Evolutionary conservation across 202 grass and related monocot species (phyloP), one percentile per base, ranked within the genome.

Genomic region (Musa balbisiana): DNA sequence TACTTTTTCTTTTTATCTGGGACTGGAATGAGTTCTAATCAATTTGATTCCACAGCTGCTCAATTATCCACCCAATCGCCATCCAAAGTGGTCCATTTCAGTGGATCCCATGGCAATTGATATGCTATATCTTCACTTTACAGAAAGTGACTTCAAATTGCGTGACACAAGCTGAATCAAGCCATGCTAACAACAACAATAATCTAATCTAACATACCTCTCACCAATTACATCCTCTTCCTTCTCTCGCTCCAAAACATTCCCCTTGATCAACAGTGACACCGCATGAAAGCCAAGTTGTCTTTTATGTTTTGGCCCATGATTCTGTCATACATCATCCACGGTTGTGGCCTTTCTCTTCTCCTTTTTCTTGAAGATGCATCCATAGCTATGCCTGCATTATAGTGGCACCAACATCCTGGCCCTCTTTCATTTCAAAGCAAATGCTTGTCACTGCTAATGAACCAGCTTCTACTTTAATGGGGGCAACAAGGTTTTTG

Each of bases 61-160:
- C 49, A 59, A 70, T 70, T 70, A 78, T 69, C 51, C 52, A 54
- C 43, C 16, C 33, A 4, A 43, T 43, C 33, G 33, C 33, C 0
- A 43, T 43, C 33, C 33, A 43, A 27, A 43, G 33, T 43, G 33
- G 33, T 43, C 17, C 52, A 55, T 33, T 59, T 43, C 50, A 69
- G 76, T 68, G 64, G 52, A 68, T 52, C 24, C 53, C 53, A 12
- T 25, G 29, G 14, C 50, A 54, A 60, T 69, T 21, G 43, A 51
- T 66, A 79, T 22, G 11, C 3, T 49, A 11, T 53, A 51, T 59
- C 52, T 64, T 71, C 56, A 54, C 65, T 79, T 71, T 51, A 2
- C 11, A 59, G 77, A 79, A 60, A 79, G 77, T 70, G 66, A 67
- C 76, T 21, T 68, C 63, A 29, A 29, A 58, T 59, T 58, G 25